Base-by-base conservation (phyloP, 441 rosid genomes). In the Gossypium davidsonii region DNA sequence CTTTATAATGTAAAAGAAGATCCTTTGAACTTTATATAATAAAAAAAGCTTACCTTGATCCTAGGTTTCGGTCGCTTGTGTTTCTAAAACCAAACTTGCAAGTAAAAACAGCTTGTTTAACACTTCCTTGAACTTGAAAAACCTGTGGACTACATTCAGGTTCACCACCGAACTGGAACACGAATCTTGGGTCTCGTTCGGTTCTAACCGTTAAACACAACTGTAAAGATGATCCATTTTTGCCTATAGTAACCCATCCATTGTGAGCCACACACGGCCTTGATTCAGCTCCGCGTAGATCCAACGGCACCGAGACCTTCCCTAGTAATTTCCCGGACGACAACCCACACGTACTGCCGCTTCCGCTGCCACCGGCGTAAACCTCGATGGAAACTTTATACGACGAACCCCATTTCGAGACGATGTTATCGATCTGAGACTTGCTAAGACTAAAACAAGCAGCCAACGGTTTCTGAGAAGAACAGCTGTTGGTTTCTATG, bases 141-240 rank as follows among this genome's bases (percentile, higher is more conserved):
- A 89, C 85, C 81, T 83, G 91, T 1, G 94, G 94, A 65, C 91
- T 89, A 15, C 88, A 83, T 80, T 85, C 91, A 3, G 94, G 90
- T 51, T 85, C 88, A 1, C 89, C 89, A 8, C 79, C 94, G 59
- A 86, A 87, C 78, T 81, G 85, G 65, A 89, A 87, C 56, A 87
- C 87, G 20, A 82, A 89, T 72, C 94, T 81, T 0, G 94, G 91
- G 42, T 89, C 91, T 7, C 90, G 86, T 66, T 89, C 91, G 2
- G 78, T 85, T 76, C 81, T 78, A 44, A 83, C 87, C 34, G 77
- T 83, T 20, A 79, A 31, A 76, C 74, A 71, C 34, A 89, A 55
- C 63, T 84, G 76, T 9, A 80, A 67, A 11, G 58, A 51, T 8
- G 74, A 66, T 1, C 80, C 79, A 39, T 52, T 73, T 57, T 76